A percentile compares a stretch with the other conserved stretches of the same genome.
Evolutionary conservation across 2,329 filamentous ascomycete genomes (phyloP).

Genomic region (Xylaria sp.): DNA sequence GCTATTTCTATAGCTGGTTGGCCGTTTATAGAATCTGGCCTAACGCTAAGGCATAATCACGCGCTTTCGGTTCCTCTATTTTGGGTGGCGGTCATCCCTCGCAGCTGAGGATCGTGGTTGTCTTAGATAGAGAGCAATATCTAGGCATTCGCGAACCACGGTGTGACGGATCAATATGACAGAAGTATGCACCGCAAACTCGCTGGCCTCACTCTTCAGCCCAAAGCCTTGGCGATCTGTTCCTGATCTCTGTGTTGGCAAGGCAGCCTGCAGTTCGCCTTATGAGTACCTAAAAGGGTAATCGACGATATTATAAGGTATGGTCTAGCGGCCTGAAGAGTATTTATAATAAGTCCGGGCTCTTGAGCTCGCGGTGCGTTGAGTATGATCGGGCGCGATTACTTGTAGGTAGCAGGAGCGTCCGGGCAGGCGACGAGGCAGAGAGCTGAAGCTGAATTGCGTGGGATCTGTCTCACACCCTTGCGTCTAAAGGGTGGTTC

Average conservation of each 20-base stretch:
- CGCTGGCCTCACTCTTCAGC: not conserved
- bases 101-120: not conserved
- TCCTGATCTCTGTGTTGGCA: conserved; percentile 1
- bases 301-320: no score
- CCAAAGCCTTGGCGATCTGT: not conserved
- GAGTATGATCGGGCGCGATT: not conserved
- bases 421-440: not conserved
- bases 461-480: not conserved
- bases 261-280: not conserved
- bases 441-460: not conserved
- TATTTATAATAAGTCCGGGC: not conserved
- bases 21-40: no score
- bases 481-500: not conserved
- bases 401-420: not conserved
- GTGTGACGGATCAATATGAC: not conserved
- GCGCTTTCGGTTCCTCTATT: not conserved
- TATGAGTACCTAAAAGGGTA: no score
- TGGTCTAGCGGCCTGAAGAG: no score
- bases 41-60: not conserved
- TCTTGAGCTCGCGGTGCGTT: no score
- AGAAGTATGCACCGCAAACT: not conserved
- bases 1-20: not conserved
- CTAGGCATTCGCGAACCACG: not conserved
- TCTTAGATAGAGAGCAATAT: not conserved
- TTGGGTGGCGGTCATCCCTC: not conserved